Percentiles rank a stretch among this genome's conserved stretches.
phyloP scores from a whole-genome alignment of 2,329 filamentous ascomycete genomes.

The Alternaria consortialis region DNA sequence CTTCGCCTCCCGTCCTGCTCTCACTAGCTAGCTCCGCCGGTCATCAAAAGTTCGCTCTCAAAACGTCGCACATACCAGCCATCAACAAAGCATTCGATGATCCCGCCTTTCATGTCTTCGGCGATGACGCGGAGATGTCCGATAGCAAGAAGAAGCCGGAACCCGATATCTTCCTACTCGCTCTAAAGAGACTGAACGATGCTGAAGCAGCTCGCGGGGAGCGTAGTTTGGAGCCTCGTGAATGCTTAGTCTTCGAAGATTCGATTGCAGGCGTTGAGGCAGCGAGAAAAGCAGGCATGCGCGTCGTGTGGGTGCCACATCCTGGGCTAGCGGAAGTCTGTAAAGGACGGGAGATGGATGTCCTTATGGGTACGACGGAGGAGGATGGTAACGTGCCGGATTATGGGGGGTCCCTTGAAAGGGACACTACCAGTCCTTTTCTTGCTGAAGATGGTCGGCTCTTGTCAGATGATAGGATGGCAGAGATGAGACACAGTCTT shows the following conservation, averaged over 20 bases:
- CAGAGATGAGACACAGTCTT: conserved; percentile 3
- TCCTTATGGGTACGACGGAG: conserved; percentile 14
- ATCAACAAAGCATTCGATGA: conserved; percentile 2
- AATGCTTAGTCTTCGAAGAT: conserved; percentile 17
- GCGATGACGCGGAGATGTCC: conserved; percentile 13
- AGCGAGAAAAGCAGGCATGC: conserved; percentile 5
- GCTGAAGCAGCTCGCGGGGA: neutral
- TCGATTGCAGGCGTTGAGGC: conserved; percentile 14
- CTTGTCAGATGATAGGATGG: conserved; percentile 5
- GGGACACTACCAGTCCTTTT: neutral
- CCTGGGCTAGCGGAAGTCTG: conserved; percentile 10
- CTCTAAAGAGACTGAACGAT: conserved; percentile 4
- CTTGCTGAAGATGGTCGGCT: neutral
- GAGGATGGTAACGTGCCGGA: neutral
- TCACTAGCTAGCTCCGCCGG: conserved; percentile 14
- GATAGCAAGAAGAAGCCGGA: conserved; percentile 17
- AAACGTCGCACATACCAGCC: conserved; percentile 7
- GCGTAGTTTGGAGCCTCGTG: neutral
- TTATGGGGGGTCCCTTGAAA: neutral
- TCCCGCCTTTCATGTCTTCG: conserved; percentile 7
- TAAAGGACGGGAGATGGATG: conserved; percentile 12
- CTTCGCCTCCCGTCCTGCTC: conserved; percentile 3
- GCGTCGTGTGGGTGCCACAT: conserved; percentile 12
- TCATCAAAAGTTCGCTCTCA: conserved; percentile 4
- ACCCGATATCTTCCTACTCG: conserved; percentile 13